Evolutionary conservation across 1,284 basidiomycete species (phyloP).

Genomic region (Grifola frondosa): DNA sequence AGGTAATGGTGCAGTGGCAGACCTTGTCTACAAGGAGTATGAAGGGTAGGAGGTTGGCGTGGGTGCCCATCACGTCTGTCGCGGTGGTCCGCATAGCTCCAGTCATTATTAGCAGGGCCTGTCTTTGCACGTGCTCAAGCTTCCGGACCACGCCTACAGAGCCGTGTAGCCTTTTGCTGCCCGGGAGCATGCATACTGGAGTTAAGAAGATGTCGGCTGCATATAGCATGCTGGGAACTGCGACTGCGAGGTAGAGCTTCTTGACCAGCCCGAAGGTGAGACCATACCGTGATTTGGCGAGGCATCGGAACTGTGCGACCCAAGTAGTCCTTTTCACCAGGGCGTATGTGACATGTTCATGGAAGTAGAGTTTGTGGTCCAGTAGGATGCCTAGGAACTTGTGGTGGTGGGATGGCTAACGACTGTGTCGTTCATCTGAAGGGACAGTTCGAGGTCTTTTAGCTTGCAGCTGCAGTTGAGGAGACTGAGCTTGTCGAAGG

Average conservation of each 20-base stretch:
- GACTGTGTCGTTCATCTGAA: conserved; percentile 9
- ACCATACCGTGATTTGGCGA: conserved; percentile 16
- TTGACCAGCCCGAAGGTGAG: neutral
- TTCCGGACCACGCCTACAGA: conserved; percentile 3
- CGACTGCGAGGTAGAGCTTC: conserved; percentile 28
- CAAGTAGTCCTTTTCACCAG: conserved; percentile 31
- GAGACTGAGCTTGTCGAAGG: conserved; percentile 24
- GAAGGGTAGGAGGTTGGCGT: conserved; percentile 34
- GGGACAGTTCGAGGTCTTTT: conserved; percentile 8
- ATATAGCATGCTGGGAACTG: conserved; percentile 36
- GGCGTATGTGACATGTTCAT: conserved; percentile 29
- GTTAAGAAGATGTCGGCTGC: conserved; percentile 36
- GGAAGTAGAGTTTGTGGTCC: conserved; percentile 35
- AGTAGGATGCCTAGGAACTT: conserved; percentile 38
- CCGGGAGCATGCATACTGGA: conserved; percentile 15
- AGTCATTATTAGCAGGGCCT: conserved; percentile 32
- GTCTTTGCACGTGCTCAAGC: conserved; percentile 31
- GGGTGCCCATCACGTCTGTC: conserved; percentile 32
- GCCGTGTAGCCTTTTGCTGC: conserved; percentile 11
- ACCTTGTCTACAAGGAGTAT: conserved; percentile 25
- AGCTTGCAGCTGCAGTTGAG: conserved; percentile 11
- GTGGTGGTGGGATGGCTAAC: conserved; percentile 10
- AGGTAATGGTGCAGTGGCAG: conserved; percentile 27
- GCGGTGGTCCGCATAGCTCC: conserved; percentile 36
- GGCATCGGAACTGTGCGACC: conserved; percentile 20